Evolutionary conservation across 768 basidiomycete genomes (phyloP).

Genomic region (Lactarius sanguifluus): DNA sequence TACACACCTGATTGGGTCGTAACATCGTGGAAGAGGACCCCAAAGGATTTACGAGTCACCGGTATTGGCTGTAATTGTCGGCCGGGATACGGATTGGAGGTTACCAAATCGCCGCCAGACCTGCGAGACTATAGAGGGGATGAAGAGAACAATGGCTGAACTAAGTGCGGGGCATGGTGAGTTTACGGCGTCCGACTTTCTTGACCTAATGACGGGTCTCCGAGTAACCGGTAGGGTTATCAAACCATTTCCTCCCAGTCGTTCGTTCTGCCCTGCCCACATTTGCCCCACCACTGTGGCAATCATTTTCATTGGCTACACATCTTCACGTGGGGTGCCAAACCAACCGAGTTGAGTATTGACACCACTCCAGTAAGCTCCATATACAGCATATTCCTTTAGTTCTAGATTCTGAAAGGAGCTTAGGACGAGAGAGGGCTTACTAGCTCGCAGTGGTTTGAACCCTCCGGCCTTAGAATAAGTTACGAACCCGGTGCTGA

Average conservation of each 20-base stretch:
- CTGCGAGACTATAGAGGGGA: neutral
- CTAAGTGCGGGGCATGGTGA: neutral
- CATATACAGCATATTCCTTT: neutral
- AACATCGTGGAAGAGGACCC: neutral
- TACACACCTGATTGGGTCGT: neutral
- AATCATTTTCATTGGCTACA: neutral
- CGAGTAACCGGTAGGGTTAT: neutral
- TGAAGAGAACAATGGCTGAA: neutral
- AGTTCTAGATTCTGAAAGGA: conserved; percentile 1
- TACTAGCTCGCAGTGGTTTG: neutral
- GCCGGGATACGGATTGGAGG: neutral
- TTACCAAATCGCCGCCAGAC: neutral
- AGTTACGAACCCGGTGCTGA: neutral
- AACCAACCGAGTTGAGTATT: neutral
- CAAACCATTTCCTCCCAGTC: neutral
- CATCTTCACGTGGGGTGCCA: neutral
- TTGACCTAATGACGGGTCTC: neutral
- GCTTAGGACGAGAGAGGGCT: conserved; percentile 5
- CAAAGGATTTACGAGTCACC: neutral
- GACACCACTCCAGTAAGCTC: neutral
- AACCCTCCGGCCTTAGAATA: neutral
- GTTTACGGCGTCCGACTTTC: neutral
- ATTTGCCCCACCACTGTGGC: neutral
- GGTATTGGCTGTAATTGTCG: neutral
- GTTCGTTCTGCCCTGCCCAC: neutral